These are phyloP conservation scores for Gonapodya sp. DNA, from an alignment of 192 early-diverging fungal genomes.

Conservation along the genomic window DNA sequence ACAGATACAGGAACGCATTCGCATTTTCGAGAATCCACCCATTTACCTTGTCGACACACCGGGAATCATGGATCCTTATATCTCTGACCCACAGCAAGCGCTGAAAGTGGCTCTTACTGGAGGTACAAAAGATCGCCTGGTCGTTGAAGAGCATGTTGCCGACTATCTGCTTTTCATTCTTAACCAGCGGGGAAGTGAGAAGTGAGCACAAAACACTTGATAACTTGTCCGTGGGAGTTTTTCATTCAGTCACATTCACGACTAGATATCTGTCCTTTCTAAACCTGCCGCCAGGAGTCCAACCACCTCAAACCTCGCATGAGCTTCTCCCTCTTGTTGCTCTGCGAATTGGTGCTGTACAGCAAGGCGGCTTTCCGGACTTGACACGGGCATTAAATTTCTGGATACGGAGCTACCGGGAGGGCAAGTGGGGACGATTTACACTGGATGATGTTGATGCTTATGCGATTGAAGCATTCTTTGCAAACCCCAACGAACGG, in stretches of 20 bases:
- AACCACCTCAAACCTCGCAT: constrained; percentile 62
- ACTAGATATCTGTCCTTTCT: constrained; percentile 32
- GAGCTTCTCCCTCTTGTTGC: constrained; percentile 56
- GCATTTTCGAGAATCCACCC: constrained; percentile 77
- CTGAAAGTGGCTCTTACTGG: constrained; percentile 87
- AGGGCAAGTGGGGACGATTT: constrained; percentile 66
- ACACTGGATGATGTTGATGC: constrained; percentile 69
- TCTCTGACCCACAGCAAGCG: constrained; percentile 66
- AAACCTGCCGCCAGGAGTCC: constrained; percentile 36
- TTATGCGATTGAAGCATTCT: neutral
- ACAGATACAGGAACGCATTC: constrained; percentile 55
- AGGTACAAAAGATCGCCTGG: constrained; percentile 77
- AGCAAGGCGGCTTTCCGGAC: constrained; percentile 57
- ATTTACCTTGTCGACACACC: constrained; percentile 93
- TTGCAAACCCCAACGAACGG: neutral
- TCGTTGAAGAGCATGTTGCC: constrained; percentile 69
- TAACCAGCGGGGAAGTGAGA: constrained; percentile 45
- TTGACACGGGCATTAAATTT: constrained; percentile 53
- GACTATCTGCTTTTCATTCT: constrained; percentile 85
- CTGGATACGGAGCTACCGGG: constrained; percentile 70
- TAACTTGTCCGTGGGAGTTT: neutral
- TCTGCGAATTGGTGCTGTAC: constrained; percentile 52
- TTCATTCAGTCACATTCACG: too few species aligned
- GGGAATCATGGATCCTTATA: constrained; percentile 82
- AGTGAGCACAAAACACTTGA: constrained; percentile 28